Percentiles rank a stretch among this genome's conserved stretches.
These are phyloP conservation scores for Echites panduratus DNA, from an alignment of 257 asterid genomes.

Conservation along the genomic window DNA sequence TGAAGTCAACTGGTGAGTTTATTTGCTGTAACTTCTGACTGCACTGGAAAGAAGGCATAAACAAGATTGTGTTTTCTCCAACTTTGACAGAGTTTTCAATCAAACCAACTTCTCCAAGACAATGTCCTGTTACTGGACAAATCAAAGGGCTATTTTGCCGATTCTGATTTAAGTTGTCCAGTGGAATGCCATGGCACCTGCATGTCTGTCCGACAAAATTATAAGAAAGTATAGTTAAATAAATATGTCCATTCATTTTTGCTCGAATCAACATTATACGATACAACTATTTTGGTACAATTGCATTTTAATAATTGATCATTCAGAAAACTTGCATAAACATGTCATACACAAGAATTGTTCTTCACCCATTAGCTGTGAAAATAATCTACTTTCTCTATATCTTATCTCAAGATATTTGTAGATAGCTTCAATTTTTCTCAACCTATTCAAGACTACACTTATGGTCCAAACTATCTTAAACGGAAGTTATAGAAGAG, in stretches of 20 bases:
- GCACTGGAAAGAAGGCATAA: slow-evolving; percentile 81
- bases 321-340: not conserved
- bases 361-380: not conserved
- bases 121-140: slow-evolving; percentile 58
- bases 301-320: not conserved
- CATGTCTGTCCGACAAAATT: slow-evolving; percentile 61
- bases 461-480: not conserved
- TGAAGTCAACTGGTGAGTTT: slow-evolving; percentile 56
- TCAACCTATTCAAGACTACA: not conserved
- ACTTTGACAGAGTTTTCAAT: slow-evolving; percentile 64
- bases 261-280: not conserved
- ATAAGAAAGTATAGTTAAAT: not conserved
- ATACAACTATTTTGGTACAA: not conserved
- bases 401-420: not conserved
- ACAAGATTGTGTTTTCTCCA: slow-evolving; percentile 64
- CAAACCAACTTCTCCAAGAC: slow-evolving; percentile 49
- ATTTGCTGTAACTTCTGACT: slow-evolving; percentile 42
- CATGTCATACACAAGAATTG: not conserved
- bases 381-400: not conserved
- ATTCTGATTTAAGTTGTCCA: slow-evolving; percentile 37
- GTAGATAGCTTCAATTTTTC: not conserved
- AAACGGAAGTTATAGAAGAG: not conserved
- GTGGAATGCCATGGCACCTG: slow-evolving; percentile 84
- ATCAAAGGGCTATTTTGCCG: slow-evolving; percentile 21
- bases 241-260: not conserved